phyloP scores from a whole-genome alignment of 228 moss, liverwort and hornwort genomes.

The Sphagnum magellanicum region DNA sequence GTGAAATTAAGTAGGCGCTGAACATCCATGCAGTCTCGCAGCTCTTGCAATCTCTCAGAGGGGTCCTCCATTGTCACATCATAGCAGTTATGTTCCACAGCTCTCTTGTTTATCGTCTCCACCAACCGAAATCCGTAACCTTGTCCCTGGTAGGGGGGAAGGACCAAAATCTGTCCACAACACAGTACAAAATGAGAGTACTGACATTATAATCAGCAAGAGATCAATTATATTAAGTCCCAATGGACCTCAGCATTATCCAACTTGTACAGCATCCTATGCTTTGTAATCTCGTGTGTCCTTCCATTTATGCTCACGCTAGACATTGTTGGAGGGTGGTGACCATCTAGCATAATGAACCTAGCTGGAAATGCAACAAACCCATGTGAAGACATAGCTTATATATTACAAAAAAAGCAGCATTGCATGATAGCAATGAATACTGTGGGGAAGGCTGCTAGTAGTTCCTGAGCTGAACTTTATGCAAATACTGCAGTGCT shows the following conservation, averaged over 20 bases:
- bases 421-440: too few relatives aligned
- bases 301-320: too few relatives aligned
- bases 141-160: constrained; percentile 81
- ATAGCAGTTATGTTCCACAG: constrained; percentile 50
- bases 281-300: too few relatives aligned
- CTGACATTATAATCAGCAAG: not conserved
- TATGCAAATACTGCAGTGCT: too few relatives aligned
- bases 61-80: constrained; percentile 98
- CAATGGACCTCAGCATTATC: not conserved
- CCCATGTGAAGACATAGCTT: too few relatives aligned
- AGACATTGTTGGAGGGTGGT: too few relatives aligned
- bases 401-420: too few relatives aligned
- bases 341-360: too few relatives aligned
- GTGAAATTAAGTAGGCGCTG: constrained; percentile 62
- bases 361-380: too few relatives aligned
- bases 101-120: constrained; percentile 59
- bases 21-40: constrained; percentile 91
- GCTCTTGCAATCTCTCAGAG: constrained; percentile 69
- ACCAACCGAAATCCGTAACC: constrained; percentile 74
- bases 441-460: too few relatives aligned
- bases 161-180: constrained; percentile 67
- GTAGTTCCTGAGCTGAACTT: too few relatives aligned
- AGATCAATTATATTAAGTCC: not conserved
- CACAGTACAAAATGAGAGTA: too few relatives aligned
- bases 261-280: not conserved